Conservation (phyloP, 805 yeast species). For the Nakazawaea laoshanensis region DNA sequence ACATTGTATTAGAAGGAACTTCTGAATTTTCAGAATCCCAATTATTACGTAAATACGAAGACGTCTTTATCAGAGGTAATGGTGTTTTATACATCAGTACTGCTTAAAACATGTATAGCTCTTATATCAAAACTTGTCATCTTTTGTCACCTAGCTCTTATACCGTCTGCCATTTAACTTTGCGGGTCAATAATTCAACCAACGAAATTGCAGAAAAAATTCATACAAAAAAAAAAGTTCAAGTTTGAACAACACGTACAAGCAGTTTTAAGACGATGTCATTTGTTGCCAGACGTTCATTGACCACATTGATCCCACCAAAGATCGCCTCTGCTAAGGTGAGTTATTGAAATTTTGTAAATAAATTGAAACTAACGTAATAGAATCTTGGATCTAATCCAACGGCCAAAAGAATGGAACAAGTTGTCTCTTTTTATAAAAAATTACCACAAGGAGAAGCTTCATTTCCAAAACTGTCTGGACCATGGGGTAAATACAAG, state of each 20-base stretch:
- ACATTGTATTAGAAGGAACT: slow-evolving; percentile 76
- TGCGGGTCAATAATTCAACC: slow-evolving; percentile 3
- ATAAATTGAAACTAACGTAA: slow-evolving; percentile 1
- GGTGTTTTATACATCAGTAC: slow-evolving; percentile 35
- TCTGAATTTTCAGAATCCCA: slow-evolving; percentile 52
- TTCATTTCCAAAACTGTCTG: slow-evolving; percentile 60
- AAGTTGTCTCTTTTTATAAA: slow-evolving; percentile 93
- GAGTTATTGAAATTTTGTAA: slow-evolving; percentile 26
- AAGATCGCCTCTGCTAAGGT: slow-evolving; percentile 94
- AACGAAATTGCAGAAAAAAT: neutral
- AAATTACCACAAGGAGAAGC: slow-evolving; percentile 92
- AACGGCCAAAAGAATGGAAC: slow-evolving; percentile 92
- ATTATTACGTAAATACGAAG: slow-evolving; percentile 50
- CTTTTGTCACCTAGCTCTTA: neutral
- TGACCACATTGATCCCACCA: slow-evolving; percentile 96
- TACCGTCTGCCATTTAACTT: neutral
- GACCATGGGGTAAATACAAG: slow-evolving; percentile 70
- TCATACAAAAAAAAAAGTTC: slow-evolving; percentile 1
- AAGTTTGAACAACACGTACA: neutral
- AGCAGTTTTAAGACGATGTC: slow-evolving; percentile 45
- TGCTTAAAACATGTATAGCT: neutral
- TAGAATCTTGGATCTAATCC: slow-evolving; percentile 92
- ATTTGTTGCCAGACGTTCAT: slow-evolving; percentile 81
- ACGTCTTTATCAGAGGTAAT: slow-evolving; percentile 82
- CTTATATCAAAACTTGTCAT: neutral